Evolutionary conservation across 306 rosid genomes (phyloP), one percentile per base, ranked within the genome.

Genomic region (Sophora flavescens): DNA sequence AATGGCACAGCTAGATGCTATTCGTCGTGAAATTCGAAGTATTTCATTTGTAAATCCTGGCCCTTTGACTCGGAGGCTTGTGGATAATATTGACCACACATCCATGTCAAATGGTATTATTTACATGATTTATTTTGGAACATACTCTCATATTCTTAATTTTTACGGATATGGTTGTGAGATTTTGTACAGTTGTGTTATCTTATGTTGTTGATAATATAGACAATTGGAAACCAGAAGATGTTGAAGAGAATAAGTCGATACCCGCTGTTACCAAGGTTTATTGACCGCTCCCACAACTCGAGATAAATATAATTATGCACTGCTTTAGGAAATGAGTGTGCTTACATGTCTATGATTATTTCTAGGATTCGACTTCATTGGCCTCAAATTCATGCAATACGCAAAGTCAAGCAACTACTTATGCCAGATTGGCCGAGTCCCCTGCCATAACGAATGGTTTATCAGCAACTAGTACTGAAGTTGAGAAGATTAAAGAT

Each of bases 1-100:
- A 33, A 81, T 91, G 79, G 80, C 97, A 6, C 97, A 94, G 58
- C 76, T 94, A 44, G 97, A 94, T 63, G 93, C 96, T 28, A 92
- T 94, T 84, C 92, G 89, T 63, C 83, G 89, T 79, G 98, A 91
- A 83, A 87, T 94, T 15, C 86, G 93, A 75, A 87, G 90, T 51
- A 53, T 90, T 36, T 89, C 96, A 8, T 18, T 89, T 3, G 76
- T 92, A 16, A 91, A 85, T 78, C 90, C 97, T 6, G 89, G 89
- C 41, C 96, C 91, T 36, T 14, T 87, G 94, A 89, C 97, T 18
- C 84, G 82, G 56, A 85, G 79, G 77, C 77, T 86, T 68, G 79
- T 83, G 79, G 96, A 92, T 63, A 81, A 85, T 80, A 70, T 80
- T 77, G 86, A 69, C 60, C 80, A 52, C 33, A n/a, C 69, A 30